Conservation (phyloP, 1,284 basidiomycete species). For the Hortiboletus rubellus region DNA sequence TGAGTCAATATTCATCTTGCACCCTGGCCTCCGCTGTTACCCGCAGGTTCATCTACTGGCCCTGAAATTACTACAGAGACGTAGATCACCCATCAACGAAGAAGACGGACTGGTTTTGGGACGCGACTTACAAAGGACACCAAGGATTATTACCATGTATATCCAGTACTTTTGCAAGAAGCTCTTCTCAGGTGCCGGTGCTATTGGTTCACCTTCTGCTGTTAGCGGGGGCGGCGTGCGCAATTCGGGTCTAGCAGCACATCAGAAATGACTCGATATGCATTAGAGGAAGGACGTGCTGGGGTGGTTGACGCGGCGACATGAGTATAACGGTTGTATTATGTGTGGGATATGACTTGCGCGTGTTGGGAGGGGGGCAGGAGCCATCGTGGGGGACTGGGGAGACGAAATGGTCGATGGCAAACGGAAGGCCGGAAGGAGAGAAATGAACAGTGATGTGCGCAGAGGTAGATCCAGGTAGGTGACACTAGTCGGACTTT, state of each 20-base stretch:
- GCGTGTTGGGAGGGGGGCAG: constrained; percentile 43
- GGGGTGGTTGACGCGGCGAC: constrained; percentile 51
- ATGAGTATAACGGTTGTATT: constrained; percentile 59
- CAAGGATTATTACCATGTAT: constrained; percentile 64
- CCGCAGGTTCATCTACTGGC: constrained; percentile 28
- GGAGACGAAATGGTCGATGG: constrained; percentile 68
- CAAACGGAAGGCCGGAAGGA: constrained; percentile 49
- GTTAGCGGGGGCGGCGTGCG: constrained; percentile 66
- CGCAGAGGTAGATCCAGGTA: constrained; percentile 52
- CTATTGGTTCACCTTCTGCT: constrained; percentile 61
- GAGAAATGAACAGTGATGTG: constrained; percentile 58
- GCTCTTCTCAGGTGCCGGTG: constrained; percentile 66
- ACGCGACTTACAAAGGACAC: constrained; percentile 55
- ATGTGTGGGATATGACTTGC: constrained; percentile 31
- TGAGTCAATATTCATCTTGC: constrained; percentile 23
- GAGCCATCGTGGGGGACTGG: constrained; percentile 64
- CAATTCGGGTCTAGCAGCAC: constrained; percentile 55
- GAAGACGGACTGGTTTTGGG: not conserved
- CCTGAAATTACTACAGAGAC: constrained; percentile 30
- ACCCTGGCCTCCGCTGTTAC: constrained; percentile 24
- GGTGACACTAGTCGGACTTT: constrained; percentile 53
- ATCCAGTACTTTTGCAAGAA: constrained; percentile 91
- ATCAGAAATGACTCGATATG: constrained; percentile 6
- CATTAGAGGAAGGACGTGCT: constrained; percentile 43
- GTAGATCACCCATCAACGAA: not conserved